These are phyloP conservation scores for Penicillium brasilianum DNA, from an alignment of 2,329 filamentous ascomycete genomes.

Conservation along the genomic window DNA sequence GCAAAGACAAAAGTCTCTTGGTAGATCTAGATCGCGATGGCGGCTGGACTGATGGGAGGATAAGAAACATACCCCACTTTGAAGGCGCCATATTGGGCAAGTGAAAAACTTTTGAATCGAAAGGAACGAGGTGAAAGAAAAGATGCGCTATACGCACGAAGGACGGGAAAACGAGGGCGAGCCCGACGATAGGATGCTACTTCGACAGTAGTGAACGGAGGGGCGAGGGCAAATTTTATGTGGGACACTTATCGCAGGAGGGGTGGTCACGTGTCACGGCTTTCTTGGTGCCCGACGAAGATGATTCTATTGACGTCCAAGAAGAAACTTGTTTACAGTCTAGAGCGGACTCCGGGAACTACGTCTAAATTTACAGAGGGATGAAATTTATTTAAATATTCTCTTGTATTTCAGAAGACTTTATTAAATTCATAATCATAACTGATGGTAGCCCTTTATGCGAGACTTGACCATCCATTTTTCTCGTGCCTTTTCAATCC, in stretches of 20 bases:
- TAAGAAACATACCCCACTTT: constrained; percentile 54
- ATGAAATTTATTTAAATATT: constrained; percentile 11
- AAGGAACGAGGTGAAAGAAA: constrained; percentile 10
- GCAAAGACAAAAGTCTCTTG: background rate
- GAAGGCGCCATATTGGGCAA: constrained; percentile 51
- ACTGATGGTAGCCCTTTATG: constrained; percentile 21
- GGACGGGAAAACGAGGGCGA: constrained; percentile 20
- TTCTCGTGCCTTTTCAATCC: constrained; percentile 9
- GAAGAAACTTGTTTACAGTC: background rate
- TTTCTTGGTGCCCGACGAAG: constrained; percentile 28
- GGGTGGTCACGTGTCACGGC: constrained; percentile 30
- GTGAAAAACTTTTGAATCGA: constrained; percentile 17
- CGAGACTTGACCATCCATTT: constrained; percentile 26
- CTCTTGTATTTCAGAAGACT: constrained; percentile 29
- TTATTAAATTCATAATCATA: constrained; percentile 39
- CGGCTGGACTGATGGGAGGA: constrained; percentile 21
- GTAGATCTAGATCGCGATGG: constrained; percentile 5
- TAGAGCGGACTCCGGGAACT: too few relatives aligned
- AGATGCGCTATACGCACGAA: constrained; percentile 22
- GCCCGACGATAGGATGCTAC: constrained; percentile 26
- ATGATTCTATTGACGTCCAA: constrained; percentile 13
- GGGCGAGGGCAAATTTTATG: constrained; percentile 37
- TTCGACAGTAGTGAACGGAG: constrained; percentile 29
- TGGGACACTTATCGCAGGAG: constrained; percentile 33
- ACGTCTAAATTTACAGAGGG: too few relatives aligned